Evolutionary conservation across 495 filamentous ascomycete genomes (phyloP), one percentile per base, ranked within the genome.

Genomic region (Alectoria sarmentosa): DNA sequence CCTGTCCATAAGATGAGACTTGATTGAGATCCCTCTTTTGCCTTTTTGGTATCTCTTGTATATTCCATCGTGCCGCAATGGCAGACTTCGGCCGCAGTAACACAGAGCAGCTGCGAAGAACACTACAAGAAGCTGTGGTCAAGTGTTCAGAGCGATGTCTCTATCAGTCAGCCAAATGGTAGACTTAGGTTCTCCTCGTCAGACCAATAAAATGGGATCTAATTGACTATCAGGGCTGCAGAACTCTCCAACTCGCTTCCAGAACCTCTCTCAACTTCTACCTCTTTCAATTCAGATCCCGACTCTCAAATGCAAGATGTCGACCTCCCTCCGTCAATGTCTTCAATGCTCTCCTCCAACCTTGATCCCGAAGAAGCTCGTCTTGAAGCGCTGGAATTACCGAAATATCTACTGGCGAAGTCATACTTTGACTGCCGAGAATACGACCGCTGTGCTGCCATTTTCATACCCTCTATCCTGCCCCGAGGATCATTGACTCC

Each of bases 81-180:
- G 59, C 67, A 23, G 59, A 44, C 10, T 69, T 78, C 34, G 73
- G 70, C 15, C 62, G 49, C 42, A 68, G 67, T 48, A 73, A 78
- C 30, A 64, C 68, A 55, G 69, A 73, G 23, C 68, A 83, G 64
- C 75, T 88, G 36, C 80, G 85, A 72, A 82, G 79, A 32, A 81
- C 86, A 13, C 81, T 98, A 52, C 90, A 96, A 72, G 86, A 89
- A 64, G 91, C 93, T 30, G 86, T 90, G 0, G 81, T 96, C 3
- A 91, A 91, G 71, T 97, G 91, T 79, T 94, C 90, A 1, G 95
- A 99, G 69, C 80, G 95, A 72, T 96, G 95, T 77, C 83, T 99
- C 4, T 98, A 96, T 74, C 92, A 97, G 68, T 92, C 92, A 21
- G 87, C 95, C 19, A 99, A 98, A 87, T 98, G 95, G 94, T 97